Conservation (phyloP, 148 eudicot genomes). For the Drosera capensis region DNA sequence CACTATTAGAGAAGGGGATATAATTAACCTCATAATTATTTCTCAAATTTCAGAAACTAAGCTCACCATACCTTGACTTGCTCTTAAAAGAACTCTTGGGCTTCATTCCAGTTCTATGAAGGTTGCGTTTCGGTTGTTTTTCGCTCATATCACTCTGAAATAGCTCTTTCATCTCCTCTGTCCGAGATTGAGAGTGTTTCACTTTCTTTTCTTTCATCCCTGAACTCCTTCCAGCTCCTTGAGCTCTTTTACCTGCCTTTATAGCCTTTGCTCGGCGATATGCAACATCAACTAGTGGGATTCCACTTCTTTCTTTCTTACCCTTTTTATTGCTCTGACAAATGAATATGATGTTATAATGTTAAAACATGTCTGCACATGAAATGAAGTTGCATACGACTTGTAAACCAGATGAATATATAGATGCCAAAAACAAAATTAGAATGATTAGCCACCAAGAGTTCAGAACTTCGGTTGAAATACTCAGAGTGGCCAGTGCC, state of each 20-base stretch:
- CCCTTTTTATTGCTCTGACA: conserved; percentile 40
- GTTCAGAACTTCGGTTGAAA: too few species aligned
- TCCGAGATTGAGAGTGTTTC: conserved; percentile 45
- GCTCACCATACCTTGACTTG: conserved; percentile 80
- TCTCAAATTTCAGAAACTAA: conserved; percentile 10
- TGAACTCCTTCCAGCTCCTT: conserved; percentile 49
- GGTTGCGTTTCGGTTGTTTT: conserved; percentile 38
- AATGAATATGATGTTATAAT: neutral
- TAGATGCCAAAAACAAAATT: too few species aligned
- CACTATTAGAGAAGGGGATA: too few species aligned
- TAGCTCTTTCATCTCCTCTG: conserved; percentile 73
- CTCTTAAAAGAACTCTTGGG: conserved; percentile 73
- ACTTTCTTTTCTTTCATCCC: conserved; percentile 24
- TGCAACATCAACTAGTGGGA: conserved; percentile 76
- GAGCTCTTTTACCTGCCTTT: conserved; percentile 56
- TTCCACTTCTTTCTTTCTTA: conserved; percentile 53
- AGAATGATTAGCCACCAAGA: too few species aligned
- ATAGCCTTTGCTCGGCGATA: conserved; percentile 81
- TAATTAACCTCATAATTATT: too few species aligned
- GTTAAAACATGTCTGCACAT: neutral
- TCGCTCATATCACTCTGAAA: conserved; percentile 69
- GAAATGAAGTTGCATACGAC: neutral
- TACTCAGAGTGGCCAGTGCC: too few species aligned
- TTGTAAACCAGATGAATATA: neutral
- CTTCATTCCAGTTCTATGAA: conserved; percentile 29